phyloP scores from a whole-genome alignment of 768 basidiomycete genomes.

The Tephrocybe sp. region DNA sequence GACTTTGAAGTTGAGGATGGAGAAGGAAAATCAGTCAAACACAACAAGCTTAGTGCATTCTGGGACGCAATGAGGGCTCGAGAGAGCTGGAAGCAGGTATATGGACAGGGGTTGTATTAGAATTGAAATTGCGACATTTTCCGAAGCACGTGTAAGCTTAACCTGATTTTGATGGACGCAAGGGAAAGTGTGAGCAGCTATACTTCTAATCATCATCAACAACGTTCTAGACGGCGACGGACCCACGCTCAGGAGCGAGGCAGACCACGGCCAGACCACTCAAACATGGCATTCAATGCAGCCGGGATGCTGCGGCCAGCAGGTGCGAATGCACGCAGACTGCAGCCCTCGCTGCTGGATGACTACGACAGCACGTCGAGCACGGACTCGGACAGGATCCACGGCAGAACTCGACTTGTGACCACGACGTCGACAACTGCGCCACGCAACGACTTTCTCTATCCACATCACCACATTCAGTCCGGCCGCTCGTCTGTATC shows the following conservation, averaged over 20 bases:
- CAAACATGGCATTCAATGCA: conserved; percentile 21
- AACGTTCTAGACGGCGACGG: conserved; percentile 14
- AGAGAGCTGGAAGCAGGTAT: conserved; percentile 73
- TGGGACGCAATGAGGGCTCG: conserved; percentile 70
- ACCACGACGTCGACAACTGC: conserved; percentile 20
- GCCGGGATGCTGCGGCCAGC: conserved; percentile 22
- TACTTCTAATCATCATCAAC: conserved; percentile 11
- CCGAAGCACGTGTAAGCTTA: conserved; percentile 18
- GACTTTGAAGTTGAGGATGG: conserved; percentile 35
- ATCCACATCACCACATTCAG: conserved; percentile 33
- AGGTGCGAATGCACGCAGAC: conserved; percentile 20
- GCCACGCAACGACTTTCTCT: conserved; percentile 29
- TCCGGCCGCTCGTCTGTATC: conserved; percentile 39
- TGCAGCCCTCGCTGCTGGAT: conserved; percentile 23
- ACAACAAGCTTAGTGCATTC: conserved; percentile 61
- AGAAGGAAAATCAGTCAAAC: conserved; percentile 21
- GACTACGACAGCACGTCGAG: conserved; percentile 47
- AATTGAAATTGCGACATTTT: conserved; percentile 10
- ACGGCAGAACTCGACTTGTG: conserved; percentile 11
- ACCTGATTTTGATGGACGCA: conserved; percentile 10
- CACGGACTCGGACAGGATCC: conserved; percentile 41
- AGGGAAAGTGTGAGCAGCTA: conserved; percentile 3
- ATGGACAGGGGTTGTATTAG: conserved; percentile 46
- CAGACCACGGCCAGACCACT: conserved; percentile 4
- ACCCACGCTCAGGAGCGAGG: conserved; percentile 12